Conservation (phyloP, 2,329 filamentous ascomycete species). For the Xylaria sp. region DNA sequence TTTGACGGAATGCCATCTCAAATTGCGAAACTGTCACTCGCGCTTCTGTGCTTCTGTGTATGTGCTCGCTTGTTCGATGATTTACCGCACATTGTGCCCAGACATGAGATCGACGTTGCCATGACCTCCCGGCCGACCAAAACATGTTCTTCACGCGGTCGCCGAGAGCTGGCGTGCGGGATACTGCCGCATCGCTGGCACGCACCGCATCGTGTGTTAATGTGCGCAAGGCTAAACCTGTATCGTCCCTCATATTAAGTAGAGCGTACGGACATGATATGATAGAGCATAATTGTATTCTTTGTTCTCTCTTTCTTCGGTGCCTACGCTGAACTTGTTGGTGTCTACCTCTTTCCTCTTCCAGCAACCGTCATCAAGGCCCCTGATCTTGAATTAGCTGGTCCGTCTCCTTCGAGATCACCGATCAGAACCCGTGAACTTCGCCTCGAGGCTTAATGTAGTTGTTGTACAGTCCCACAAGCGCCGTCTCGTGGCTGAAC, state of each 20-base stretch:
- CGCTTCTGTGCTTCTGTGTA: slow-evolving; percentile 16
- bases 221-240: slow-evolving; percentile 1
- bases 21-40: slow-evolving; percentile 30
- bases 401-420: not conserved
- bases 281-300: slow-evolving; percentile 4
- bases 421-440: not conserved
- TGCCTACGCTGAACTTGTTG: not conserved
- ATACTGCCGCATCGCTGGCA: not conserved
- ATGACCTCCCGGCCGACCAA: slow-evolving; percentile 37
- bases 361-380: not conserved
- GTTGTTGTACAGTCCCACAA: slow-evolving; percentile 3
- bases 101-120: slow-evolving; percentile 42
- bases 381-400: not conserved
- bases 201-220: not conserved
- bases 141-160: slow-evolving; percentile 24
- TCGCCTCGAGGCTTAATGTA: not conserved
- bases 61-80: slow-evolving; percentile 16
- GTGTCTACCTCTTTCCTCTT: not conserved
- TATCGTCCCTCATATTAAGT: not conserved
- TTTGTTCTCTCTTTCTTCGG: slow-evolving; percentile 5
- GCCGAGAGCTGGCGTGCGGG: slow-evolving; percentile 3
- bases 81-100: slow-evolving; percentile 26
- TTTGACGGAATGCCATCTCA: slow-evolving; percentile 26
- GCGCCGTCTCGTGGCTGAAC: not conserved
- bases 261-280: slow-evolving; percentile 15